Percentiles rank a stretch among this genome's conserved stretches.
These are phyloP conservation scores for Heterotrichella gracilis DNA, from an alignment of 352 stramenopile genomes.

Conservation along the genomic window DNA sequence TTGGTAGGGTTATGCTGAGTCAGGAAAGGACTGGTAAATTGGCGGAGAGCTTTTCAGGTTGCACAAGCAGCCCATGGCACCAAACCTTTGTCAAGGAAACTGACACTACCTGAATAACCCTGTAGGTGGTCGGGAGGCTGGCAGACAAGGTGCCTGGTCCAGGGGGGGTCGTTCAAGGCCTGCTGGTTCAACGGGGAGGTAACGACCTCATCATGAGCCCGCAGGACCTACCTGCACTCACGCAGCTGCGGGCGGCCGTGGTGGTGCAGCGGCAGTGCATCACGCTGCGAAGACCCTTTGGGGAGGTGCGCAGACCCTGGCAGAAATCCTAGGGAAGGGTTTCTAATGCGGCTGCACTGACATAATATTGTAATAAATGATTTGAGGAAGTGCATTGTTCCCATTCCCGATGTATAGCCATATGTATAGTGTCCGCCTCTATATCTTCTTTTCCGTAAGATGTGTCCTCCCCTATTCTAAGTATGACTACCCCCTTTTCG, in stretches of 20 bases:
- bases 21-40: not conserved
- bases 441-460: not conserved
- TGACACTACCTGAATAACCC: too few species aligned
- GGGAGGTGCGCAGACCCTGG: not conserved
- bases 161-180: not conserved
- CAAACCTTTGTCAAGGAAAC: not conserved
- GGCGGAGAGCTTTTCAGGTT: not conserved
- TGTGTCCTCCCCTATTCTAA: too few species aligned
- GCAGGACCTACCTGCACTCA: conserved; percentile 12
- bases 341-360: too few species aligned
- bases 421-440: not conserved
- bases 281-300: conserved; percentile 7
- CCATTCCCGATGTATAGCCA: not conserved
- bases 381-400: not conserved
- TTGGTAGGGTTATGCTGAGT: too few species aligned
- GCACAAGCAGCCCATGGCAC: not conserved
- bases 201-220: not conserved
- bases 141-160: not conserved
- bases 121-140: not conserved
- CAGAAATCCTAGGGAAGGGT: conserved; percentile 45
- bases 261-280: not conserved
- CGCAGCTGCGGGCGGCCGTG: not conserved
- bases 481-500: too few species aligned
- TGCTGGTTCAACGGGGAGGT: not conserved
- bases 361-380: too few species aligned